A percentile compares a stretch with the other conserved stretches of the same genome.
Evolutionary conservation across 257 asterid species (phyloP).

Genomic region (Datura wrightii): DNA sequence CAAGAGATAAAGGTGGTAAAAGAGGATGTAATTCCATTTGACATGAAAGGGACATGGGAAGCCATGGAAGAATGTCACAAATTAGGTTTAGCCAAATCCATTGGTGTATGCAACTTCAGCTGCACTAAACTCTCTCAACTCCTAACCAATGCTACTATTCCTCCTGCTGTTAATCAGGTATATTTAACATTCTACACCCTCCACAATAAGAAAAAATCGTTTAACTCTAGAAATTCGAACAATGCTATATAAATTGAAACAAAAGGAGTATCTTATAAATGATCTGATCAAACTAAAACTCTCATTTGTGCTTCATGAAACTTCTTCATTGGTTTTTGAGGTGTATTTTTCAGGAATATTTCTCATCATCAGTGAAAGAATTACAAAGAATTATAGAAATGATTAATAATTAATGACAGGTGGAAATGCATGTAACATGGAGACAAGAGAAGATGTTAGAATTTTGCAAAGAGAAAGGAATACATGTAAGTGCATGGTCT

Average conservation of each 20-base stretch:
- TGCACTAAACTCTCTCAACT: slow-evolving; percentile 50
- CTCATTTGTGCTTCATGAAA: neutral
- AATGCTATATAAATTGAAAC: no score
- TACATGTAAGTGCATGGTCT: slow-evolving; percentile 59
- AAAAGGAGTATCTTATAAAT: no score
- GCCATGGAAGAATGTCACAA: slow-evolving; percentile 61
- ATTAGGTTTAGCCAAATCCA: slow-evolving; percentile 58
- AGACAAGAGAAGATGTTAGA: slow-evolving; percentile 53
- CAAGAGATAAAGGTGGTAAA: neutral
- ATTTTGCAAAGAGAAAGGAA: slow-evolving; percentile 47
- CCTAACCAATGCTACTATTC: slow-evolving; percentile 44
- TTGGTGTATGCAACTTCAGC: slow-evolving; percentile 68
- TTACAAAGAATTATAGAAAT: no score
- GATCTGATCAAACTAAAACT: no score
- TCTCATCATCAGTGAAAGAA: no score
- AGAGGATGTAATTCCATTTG: slow-evolving; percentile 50
- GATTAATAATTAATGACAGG: slow-evolving; percentile 49
- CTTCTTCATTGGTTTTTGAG: neutral
- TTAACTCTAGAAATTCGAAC: no score
- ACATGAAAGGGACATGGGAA: slow-evolving; percentile 54
- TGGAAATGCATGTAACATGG: slow-evolving; percentile 72
- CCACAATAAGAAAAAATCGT: no score
- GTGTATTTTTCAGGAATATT: neutral
- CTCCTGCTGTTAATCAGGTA: slow-evolving; percentile 66
- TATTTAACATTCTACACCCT: neutral